phyloP scores from a whole-genome alignment of 805 yeast genomes.

The Tetrapisispora taiwanensis region DNA sequence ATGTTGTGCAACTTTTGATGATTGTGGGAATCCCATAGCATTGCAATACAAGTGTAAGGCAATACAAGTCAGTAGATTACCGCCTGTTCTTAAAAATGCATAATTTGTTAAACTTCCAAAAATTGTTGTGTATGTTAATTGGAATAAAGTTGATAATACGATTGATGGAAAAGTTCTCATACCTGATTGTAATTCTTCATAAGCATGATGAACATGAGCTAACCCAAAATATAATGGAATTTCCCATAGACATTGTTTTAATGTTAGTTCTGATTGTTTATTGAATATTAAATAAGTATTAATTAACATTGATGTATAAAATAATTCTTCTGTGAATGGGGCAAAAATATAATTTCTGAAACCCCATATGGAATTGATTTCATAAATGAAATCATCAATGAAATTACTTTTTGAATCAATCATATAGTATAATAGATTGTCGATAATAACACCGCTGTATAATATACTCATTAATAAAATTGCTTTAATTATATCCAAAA shows the following conservation, averaged over 20 bases:
- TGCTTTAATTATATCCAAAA: slow-evolving; percentile 8
- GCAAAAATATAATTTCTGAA: slow-evolving; percentile 26
- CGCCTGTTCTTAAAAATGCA: slow-evolving; percentile 22
- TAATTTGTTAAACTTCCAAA: slow-evolving; percentile 28
- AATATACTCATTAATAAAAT: slow-evolving; percentile 12
- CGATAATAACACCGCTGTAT: slow-evolving; percentile 21
- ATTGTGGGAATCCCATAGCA: slow-evolving; percentile 27
- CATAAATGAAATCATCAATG: slow-evolving; percentile 9
- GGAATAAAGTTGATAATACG: slow-evolving; percentile 14
- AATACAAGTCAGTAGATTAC: slow-evolving; percentile 24
- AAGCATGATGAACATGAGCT: slow-evolving; percentile 30
- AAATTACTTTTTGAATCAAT: slow-evolving; percentile 7
- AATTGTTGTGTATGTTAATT: slow-evolving; percentile 23
- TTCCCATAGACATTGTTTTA: slow-evolving; percentile 11
- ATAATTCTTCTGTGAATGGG: slow-evolving; percentile 28
- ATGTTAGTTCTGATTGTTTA: slow-evolving; percentile 3
- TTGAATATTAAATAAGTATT: slow-evolving; percentile 9
- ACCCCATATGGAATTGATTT: slow-evolving; percentile 23
- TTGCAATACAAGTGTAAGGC: slow-evolving; percentile 24
- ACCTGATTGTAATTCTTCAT: slow-evolving; percentile 17
- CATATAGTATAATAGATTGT: slow-evolving; percentile 14
- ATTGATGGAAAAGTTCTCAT: slow-evolving; percentile 10
- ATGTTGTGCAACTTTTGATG: slow-evolving; percentile 13
- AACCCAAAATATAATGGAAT: slow-evolving; percentile 27
- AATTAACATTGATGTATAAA: slow-evolving; percentile 26